Evolutionary conservation across 1,284 basidiomycete genomes (phyloP).

Genomic region (Pseudozyma pruni): DNA sequence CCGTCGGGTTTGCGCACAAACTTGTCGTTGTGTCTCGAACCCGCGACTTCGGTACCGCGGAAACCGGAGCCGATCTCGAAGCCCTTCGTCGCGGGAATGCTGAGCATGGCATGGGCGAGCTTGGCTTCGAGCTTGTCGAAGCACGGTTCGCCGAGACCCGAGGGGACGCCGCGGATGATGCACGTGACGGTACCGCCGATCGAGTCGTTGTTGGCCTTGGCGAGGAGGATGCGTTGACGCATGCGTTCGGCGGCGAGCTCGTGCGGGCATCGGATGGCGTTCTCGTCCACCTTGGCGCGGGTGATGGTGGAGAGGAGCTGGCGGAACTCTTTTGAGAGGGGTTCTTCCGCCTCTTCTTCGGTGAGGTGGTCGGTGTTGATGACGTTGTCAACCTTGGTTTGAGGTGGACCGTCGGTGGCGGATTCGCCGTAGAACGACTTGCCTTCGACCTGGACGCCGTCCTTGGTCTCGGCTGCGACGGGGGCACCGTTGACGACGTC

Average conservation of each 20-base stretch:
- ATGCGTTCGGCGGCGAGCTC: constrained; percentile 85
- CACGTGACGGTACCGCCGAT: constrained; percentile 98
- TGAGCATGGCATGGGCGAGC: constrained; percentile 97
- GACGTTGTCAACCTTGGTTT: constrained; percentile 54
- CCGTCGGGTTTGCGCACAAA: constrained; percentile 80
- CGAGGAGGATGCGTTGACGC: constrained; percentile 91
- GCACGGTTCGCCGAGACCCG: constrained; percentile 94
- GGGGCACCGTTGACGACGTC: constrained; percentile 21
- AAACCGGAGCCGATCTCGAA: constrained; percentile 99
- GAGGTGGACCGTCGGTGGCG: constrained; percentile 69
- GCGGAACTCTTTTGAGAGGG: constrained; percentile 84
- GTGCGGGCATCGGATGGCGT: constrained; percentile 90
- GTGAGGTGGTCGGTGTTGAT: constrained; percentile 72
- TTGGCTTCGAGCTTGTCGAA: constrained; percentile 99
- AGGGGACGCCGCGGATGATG: constrained; percentile 88
- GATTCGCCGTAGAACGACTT: constrained; percentile 50
- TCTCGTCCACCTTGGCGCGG: constrained; percentile 87
- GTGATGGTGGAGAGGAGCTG: constrained; percentile 82
- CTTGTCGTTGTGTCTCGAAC: constrained; percentile 91
- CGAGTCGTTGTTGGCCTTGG: constrained; percentile 89
- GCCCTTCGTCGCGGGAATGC: constrained; percentile 96
- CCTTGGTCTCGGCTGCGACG: constrained; percentile 8
- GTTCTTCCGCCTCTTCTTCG: constrained; percentile 79
- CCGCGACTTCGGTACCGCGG: constrained; percentile 92
- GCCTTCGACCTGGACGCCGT: constrained; percentile 17